A percentile compares a stretch with the other conserved stretches of the same genome.
Evolutionary conservation across 331 rosid species (phyloP).

Genomic region (Ulmus americana): DNA sequence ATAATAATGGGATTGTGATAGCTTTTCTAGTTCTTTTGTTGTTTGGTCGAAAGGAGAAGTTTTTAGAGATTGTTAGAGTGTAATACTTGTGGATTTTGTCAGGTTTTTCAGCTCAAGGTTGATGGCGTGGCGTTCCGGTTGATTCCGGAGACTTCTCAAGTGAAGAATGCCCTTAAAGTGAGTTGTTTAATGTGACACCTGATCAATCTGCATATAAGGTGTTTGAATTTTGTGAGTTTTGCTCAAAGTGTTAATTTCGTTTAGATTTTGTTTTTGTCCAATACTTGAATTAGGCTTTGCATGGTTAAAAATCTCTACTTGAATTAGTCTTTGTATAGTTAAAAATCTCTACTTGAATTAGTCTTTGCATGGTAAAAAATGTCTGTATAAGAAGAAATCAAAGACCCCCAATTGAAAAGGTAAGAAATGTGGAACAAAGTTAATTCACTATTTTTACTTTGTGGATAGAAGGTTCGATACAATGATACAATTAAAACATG

Average conservation of each 20-base stretch:
- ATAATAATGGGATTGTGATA: neutral
- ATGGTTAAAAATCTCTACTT: too few relatives aligned
- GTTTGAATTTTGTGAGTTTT: neutral
- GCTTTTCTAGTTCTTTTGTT: neutral
- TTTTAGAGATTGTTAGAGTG: neutral
- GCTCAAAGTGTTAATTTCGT: neutral
- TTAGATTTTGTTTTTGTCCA: neutral
- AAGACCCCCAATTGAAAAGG: neutral
- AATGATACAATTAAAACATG: neutral
- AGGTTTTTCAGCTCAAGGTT: slow-evolving; percentile 87
- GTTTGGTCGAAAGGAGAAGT: slow-evolving; percentile 1
- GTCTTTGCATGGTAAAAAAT: too few relatives aligned
- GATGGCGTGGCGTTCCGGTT: slow-evolving; percentile 87
- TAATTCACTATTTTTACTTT: neutral
- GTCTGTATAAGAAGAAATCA: too few relatives aligned
- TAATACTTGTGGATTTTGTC: slow-evolving; percentile 10
- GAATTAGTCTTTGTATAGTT: too few relatives aligned
- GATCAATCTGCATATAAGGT: neutral
- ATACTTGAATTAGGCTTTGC: too few relatives aligned
- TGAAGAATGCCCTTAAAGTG: slow-evolving; percentile 66
- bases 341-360: too few relatives aligned
- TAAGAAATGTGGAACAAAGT: neutral
- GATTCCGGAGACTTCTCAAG: slow-evolving; percentile 77
- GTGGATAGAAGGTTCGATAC: neutral
- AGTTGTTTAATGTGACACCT: slow-evolving; percentile 15